Evolutionary conservation across 2,329 filamentous ascomycete species (phyloP), one percentile per base, ranked within the genome.

Genomic region (Capronia epimyces): DNA sequence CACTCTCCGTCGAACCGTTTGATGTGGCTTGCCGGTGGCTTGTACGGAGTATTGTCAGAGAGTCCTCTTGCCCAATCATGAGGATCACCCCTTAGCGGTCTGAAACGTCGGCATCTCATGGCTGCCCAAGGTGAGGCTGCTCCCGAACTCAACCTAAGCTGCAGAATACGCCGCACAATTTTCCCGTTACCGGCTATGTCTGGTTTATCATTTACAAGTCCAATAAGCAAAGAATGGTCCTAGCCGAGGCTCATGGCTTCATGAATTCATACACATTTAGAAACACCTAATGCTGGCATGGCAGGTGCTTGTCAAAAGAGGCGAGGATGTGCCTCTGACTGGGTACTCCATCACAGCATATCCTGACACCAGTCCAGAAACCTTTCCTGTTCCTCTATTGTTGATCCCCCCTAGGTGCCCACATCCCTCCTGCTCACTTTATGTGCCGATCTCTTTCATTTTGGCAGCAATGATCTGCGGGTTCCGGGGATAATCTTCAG

Each of bases 71-170:
- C 18, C 34, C 32, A 46, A 27, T 47, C 32, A 37, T 15, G 8
- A 10, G 9, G 20, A 25, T 27, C 9, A 7, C 12, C n/a, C 13
- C 27, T n/a, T 24, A 9, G 15, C 10, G 21, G 34, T 34, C 42
- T 45, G 48, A 50, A 46, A 50, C 48, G 12, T 22, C 10, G 22
- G 24, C 27, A 41, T 20, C 42, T 43, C 48, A 31, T 50, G 16
- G 48, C 48, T 50, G 48, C 48, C 48, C 48, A 50, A 50, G 42
- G 48, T 50, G 48, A 50, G 48, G 48, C 48, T 50, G 32, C 24
- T 37, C 22, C 15, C 22, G 31, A 27, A 10, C 21, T 22, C 32
- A 8, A 49, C 15, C 18, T n/a, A n/a, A n/a, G n/a, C n/a, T n/a
- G n/a, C n/a, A n/a, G n/a, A n/a, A n/a, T n/a, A n/a, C n/a, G n/a